phyloP scores from a whole-genome alignment of 345 rosid genomes.

The Geranium rotundifolium region DNA sequence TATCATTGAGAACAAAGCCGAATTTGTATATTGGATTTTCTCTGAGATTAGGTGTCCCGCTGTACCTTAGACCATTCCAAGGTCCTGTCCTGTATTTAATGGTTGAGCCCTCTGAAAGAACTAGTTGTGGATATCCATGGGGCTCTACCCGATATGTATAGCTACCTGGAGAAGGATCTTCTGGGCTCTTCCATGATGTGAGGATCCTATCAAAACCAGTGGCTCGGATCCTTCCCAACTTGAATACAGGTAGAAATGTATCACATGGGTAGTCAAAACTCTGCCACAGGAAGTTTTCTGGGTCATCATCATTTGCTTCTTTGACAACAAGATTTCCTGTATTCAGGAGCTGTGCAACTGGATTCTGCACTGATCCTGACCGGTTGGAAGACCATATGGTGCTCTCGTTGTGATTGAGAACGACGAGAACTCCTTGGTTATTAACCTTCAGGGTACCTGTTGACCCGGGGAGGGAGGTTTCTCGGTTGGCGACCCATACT shows the following conservation, averaged over 20 bases:
- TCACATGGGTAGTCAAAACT: no score
- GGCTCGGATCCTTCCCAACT: not conserved
- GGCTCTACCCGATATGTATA: not conserved
- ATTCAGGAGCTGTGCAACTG: conserved; percentile 11
- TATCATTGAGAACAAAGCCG: conserved; percentile 8
- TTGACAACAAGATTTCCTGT: not conserved
- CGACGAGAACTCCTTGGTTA: not conserved
- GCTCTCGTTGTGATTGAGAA: conserved; percentile 2
- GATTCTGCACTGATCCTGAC: not conserved
- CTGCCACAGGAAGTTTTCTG: no score
- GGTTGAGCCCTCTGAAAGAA: not conserved
- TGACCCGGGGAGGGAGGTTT: conserved; percentile 2
- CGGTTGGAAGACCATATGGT: conserved; percentile 10
- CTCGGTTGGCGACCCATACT: conserved; percentile 19
- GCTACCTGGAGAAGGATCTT: conserved; percentile 7
- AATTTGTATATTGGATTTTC: not conserved
- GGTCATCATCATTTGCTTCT: not conserved
- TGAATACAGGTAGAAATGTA: not conserved
- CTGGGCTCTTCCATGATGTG: conserved; percentile 1
- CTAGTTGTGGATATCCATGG: conserved; percentile 1
- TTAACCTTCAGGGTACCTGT: conserved; percentile 8
- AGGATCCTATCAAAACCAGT: not conserved
- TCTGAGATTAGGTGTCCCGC: conserved; percentile 5
- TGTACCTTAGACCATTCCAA: conserved; percentile 6
- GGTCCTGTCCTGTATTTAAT: conserved; percentile 1